Evolutionary conservation across 1,284 basidiomycete species (phyloP), one percentile per base, ranked within the genome.

Genomic region (Cryptococcus floricola): DNA sequence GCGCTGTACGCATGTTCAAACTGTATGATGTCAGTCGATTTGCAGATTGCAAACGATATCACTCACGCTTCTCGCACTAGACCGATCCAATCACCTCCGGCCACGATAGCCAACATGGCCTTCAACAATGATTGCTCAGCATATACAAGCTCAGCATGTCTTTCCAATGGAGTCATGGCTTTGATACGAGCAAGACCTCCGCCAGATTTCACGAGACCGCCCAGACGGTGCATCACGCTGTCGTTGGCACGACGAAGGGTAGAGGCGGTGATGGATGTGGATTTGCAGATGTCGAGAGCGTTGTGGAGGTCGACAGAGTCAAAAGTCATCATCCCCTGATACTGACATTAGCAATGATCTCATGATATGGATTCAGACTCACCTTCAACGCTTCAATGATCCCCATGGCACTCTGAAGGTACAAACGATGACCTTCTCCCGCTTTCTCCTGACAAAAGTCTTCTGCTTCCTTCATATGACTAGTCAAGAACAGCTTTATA

Each of bases 91-190:
- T 78, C 78, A 2, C 91, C 90, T 0, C 89, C 89, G 69, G 91
- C 91, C 27, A 78, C 68, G 39, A 79, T 78, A 1, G 73, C 72
- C 28, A 78, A 59, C 44, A 78, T 66, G 6, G 77, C 74, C 64
- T 79, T 78, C 66, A 78, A 72, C 39, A 79, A 59, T 23, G 74
- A 60, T 61, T 85, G 88, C 77, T 98, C 95, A 0, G 92, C 92
- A 62, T 89, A 96, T 4, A 91, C 85, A 25, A 98, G 82, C 77
- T 98, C 95, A 4, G 95, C 94, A 67, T 98, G 95, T 44, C 89
- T 82, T 75, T 98, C 89, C 5, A 94, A 82, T 0, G 82, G 76
- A 0, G 88, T 88, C 94, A 98, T 97, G 49, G 80, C 80, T 65
- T 83, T 84, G 66, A 93, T 82, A 66, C 83, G 87, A 39, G 81